Evolutionary conservation across 441 rosid species (phyloP), one percentile per base, ranked within the genome.

Genomic region (Geranium incanum): DNA sequence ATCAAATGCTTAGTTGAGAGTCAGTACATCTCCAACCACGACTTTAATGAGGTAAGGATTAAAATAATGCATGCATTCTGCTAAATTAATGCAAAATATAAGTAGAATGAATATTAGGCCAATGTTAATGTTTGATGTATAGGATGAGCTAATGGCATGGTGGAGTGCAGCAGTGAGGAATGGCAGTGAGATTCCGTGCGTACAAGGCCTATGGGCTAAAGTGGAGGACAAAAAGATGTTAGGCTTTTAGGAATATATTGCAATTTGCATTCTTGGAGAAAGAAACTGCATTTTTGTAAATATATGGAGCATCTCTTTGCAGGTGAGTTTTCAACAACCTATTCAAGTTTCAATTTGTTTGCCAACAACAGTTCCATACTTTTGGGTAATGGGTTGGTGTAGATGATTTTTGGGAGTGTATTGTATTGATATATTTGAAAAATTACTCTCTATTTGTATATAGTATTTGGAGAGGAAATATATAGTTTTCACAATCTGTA

Each of bases 131-230:
- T 15, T 6, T 5, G 38, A 72, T 74, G 64, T 62, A 77, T 81
- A 90, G 99, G 93, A 92, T 18, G 99, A 94, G 86, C 82, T 94
- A 13, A 78, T 75, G 73, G 87, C 85, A 12, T 94, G 99, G 97
- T 88, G 91, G 90, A 43, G 59, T 3, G 83, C 79, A 3, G 77
- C 81, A 6, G 66, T 62, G n/a, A 81, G 62, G 74, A 70, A 71
- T 1, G 78, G 85, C 5, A 74, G 78, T 7, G 72, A 77, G 69
- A 52, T 80, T 55, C 97, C 90, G 8, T 80, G 88, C 0, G 83
- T 81, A 75, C 88, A 91, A 74, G 93, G 85, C 41, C 76, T 92
- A 67, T 75, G 76, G 75, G 48, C 62, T 69, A 90, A 87, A 81
- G 72, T 84, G 5, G 72, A 81, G 70, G 85, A 86, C 77, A 91